phyloP scores from a whole-genome alignment of 352 stramenopile genomes.

The Globisporangium spiculum region DNA sequence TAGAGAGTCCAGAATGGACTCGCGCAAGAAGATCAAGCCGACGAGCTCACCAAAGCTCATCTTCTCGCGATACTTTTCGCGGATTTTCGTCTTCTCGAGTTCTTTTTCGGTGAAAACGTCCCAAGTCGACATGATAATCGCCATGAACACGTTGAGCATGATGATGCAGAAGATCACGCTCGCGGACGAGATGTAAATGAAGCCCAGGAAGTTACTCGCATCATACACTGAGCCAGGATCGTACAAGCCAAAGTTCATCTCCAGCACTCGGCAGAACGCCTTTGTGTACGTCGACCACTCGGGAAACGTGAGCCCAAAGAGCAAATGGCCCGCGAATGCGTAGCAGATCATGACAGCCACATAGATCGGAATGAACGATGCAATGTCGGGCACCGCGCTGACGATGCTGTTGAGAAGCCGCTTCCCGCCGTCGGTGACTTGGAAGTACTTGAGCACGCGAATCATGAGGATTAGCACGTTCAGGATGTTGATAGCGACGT shows the following conservation, averaged over 20 bases:
- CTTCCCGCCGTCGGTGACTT: conserved; percentile 56
- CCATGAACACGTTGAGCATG: conserved; percentile 82
- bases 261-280: conserved; percentile 63
- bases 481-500: conserved; percentile 57
- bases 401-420: conserved; percentile 63
- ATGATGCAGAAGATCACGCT: conserved; percentile 74
- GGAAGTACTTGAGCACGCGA: conserved; percentile 66
- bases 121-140: conserved; percentile 76
- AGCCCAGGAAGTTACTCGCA: conserved; percentile 45
- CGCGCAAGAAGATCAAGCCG: conserved; percentile 40
- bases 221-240: conserved; percentile 70
- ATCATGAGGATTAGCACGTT: conserved; percentile 60
- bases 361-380: conserved; percentile 76
- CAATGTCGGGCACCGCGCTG: conserved; percentile 59
- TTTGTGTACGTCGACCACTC: conserved; percentile 63
- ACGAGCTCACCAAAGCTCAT: conserved; percentile 35
- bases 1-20: conserved; percentile 49
- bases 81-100: conserved; percentile 40
- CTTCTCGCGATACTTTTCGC: conserved; percentile 38
- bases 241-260: conserved; percentile 75
- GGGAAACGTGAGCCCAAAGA: conserved; percentile 57
- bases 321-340: conserved; percentile 64
- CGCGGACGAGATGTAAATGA: conserved; percentile 65
- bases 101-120: conserved; percentile 55
- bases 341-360: conserved; percentile 57